A percentile compares a stretch with the other conserved stretches of the same genome.
These are phyloP conservation scores for Silene uniflora DNA, from an alignment of 148 eudicot genomes.

Conservation along the genomic window DNA sequence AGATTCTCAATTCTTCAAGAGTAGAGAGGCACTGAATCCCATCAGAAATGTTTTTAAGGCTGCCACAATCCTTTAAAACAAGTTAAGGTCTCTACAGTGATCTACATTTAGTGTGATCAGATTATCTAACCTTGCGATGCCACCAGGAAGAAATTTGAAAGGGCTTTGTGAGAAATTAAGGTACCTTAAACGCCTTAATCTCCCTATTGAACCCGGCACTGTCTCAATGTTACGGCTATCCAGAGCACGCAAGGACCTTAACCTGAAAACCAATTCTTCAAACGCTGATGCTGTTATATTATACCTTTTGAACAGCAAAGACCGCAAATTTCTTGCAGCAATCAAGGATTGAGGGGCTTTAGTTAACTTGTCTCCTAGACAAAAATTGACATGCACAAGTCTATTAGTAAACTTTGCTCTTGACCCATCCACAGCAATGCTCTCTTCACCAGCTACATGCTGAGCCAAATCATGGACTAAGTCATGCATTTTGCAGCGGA, in stretches of 20 bases:
- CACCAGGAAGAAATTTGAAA: slow-evolving; percentile 10
- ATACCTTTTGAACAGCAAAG: neutral
- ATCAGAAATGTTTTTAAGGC: slow-evolving; percentile 5
- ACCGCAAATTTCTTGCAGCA: too few relatives aligned
- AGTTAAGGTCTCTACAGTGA: neutral
- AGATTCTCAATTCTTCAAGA: slow-evolving; percentile 10
- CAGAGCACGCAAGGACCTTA: slow-evolving; percentile 15
- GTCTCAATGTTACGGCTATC: neutral
- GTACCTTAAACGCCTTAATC: slow-evolving; percentile 14
- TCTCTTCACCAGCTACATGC: slow-evolving; percentile 7
- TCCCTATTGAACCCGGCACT: neutral
- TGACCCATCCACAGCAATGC: neutral
- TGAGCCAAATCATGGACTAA: slow-evolving; percentile 21
- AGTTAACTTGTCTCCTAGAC: neutral
- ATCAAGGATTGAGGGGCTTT: too few relatives aligned
- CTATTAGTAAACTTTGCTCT: neutral
- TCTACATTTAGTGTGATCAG: slow-evolving; percentile 3
- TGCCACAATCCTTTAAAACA: slow-evolving; percentile 4
- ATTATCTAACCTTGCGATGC: neutral
- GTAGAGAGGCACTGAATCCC: slow-evolving; percentile 7
- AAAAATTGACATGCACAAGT: neutral
- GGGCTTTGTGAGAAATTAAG: too few relatives aligned
- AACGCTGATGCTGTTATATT: neutral
- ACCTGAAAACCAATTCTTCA: too few relatives aligned
- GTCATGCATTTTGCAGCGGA: slow-evolving; percentile 20